These are phyloP conservation scores for Apiospora malaysiana DNA, from an alignment of 2,329 filamentous ascomycete species.

Conservation along the genomic window DNA sequence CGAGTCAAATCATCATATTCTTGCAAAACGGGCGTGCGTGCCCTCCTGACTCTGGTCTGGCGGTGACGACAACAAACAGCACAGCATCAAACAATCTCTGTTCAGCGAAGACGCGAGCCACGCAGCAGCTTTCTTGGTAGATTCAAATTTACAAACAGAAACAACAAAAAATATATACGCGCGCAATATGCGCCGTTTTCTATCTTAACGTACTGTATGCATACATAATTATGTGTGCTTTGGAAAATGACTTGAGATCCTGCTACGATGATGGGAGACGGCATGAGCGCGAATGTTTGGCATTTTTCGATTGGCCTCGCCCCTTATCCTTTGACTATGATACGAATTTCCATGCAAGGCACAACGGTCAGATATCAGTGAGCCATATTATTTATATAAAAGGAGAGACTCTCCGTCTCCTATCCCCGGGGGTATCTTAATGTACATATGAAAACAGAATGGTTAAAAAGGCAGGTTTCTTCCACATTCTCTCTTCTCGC, in stretches of 20 bases:
- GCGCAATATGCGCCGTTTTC: neutral
- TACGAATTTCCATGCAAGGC: neutral
- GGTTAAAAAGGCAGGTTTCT: neutral
- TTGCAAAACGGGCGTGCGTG: neutral
- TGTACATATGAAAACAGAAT: neutral
- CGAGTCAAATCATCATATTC: neutral
- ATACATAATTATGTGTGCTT: neutral
- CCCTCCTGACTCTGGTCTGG: neutral
- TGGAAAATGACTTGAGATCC: neutral
- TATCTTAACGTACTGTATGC: neutral
- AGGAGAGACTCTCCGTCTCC: neutral
- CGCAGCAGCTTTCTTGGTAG: constrained; percentile 7
- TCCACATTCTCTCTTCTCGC: neutral
- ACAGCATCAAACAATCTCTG: constrained; percentile 5
- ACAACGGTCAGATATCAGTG: neutral
- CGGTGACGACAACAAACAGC: neutral
- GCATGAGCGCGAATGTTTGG: neutral
- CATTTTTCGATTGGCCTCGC: neutral
- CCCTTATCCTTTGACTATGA: neutral
- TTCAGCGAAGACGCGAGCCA: neutral
- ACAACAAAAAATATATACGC: neutral
- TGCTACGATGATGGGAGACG: neutral
- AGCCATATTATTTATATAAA: neutral
- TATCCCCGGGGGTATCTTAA: neutral
- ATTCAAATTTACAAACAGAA: neutral